phyloP scores from a whole-genome alignment of 148 eudicot genomes.

The Dysphania ambrosioides region DNA sequence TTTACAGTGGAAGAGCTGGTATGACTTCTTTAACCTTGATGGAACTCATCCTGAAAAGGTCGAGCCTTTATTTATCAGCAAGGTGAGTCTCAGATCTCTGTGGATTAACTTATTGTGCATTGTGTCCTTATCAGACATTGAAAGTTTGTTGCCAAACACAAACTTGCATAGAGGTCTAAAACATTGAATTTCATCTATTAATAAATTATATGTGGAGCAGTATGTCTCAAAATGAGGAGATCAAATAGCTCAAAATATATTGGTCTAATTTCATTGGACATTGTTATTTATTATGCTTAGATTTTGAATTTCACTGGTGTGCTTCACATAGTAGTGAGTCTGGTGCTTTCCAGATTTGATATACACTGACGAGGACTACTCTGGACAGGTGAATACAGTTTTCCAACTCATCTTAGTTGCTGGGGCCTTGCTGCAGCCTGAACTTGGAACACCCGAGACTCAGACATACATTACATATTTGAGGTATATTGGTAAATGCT shows the following conservation, averaged over 20 bases:
- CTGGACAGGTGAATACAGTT: slow-evolving; percentile 78
- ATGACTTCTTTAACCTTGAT: slow-evolving; percentile 78
- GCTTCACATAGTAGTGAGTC: not conserved
- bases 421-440: slow-evolving; percentile 92
- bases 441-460: slow-evolving; percentile 68
- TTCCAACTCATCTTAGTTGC: slow-evolving; percentile 76
- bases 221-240: not conserved
- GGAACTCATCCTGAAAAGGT: slow-evolving; percentile 64
- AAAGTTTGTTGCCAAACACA: too few species aligned
- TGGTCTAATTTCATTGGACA: too few species aligned
- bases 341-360: not conserved
- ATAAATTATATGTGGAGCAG: not conserved
- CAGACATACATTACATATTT: slow-evolving; percentile 63
- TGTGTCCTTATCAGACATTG: not conserved
- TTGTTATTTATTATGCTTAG: too few species aligned
- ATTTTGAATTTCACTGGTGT: not conserved
- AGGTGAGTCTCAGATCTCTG: slow-evolving; percentile 42
- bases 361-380: not conserved
- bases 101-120: not conserved
- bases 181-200: not conserved
- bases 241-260: not conserved
- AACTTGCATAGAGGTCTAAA: not conserved
- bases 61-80: slow-evolving; percentile 86
- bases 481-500: slow-evolving; percentile 42
- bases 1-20: slow-evolving; percentile 82